phyloP scores from a whole-genome alignment of 192 early-diverging fungal genomes.

The Coemansia sp. region DNA sequence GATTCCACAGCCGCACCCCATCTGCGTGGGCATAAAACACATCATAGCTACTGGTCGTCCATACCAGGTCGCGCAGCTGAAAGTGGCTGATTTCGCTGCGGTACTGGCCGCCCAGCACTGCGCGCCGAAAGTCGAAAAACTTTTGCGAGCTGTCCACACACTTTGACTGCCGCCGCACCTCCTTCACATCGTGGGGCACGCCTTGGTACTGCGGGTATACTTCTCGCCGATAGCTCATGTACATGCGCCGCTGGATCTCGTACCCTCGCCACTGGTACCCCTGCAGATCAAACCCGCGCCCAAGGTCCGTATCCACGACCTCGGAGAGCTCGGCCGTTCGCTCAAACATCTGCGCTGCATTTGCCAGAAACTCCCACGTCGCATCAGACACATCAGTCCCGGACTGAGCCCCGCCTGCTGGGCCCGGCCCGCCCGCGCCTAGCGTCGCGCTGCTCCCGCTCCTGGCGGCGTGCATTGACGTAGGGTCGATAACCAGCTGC shows the following conservation, averaged over 20 bases:
- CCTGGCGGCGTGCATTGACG: too few relatives aligned
- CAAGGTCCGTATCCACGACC: slow-evolving; percentile 11
- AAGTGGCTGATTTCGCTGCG: slow-evolving; percentile 38
- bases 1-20: slow-evolving; percentile 37
- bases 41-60: slow-evolving; percentile 39
- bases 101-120: slow-evolving; percentile 16
- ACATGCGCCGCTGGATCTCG: slow-evolving; percentile 18
- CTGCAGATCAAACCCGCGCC: slow-evolving; percentile 49
- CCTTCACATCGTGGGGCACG: slow-evolving; percentile 34
- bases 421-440: too few relatives aligned
- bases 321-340: slow-evolving; percentile 26
- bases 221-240: slow-evolving; percentile 44
- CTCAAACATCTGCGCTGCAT: slow-evolving; percentile 41
- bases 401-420: too few relatives aligned
- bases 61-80: slow-evolving; percentile 46
- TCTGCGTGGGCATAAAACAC: slow-evolving; percentile 33
- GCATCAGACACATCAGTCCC: slow-evolving; percentile 1
- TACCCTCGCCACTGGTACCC: slow-evolving; percentile 52
- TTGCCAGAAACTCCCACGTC: slow-evolving; percentile 35
- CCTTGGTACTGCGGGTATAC: slow-evolving; percentile 47
- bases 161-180: slow-evolving; percentile 12
- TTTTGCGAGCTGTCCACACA: slow-evolving; percentile 7
- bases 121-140: slow-evolving; percentile 24
- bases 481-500: too few relatives aligned
- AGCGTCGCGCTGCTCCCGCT: too few relatives aligned